phyloP scores from a whole-genome alignment of 306 rosid genomes.

The Medicago ruthenica region DNA sequence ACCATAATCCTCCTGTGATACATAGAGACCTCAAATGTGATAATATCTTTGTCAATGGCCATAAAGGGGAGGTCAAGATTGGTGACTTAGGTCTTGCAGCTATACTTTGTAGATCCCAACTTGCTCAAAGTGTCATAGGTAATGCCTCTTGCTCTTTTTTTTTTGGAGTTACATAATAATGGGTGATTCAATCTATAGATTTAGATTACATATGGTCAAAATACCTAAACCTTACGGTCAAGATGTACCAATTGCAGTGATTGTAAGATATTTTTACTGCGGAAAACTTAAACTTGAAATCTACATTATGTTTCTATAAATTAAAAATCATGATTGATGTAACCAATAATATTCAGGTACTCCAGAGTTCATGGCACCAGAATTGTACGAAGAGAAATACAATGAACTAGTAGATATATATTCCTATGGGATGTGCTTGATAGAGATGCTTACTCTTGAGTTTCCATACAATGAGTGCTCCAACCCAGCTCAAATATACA shows the following conservation, averaged over 20 bases:
- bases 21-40: constrained; percentile 95
- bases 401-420: constrained; percentile 83
- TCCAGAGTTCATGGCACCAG: constrained; percentile 99
- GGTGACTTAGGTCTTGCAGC: constrained; percentile 95
- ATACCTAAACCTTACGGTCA: neutral
- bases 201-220: neutral
- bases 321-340: neutral
- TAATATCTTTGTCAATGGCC: constrained; percentile 89
- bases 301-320: neutral
- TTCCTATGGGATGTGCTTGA: constrained; percentile 91
- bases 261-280: neutral
- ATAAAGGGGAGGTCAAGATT: constrained; percentile 82
- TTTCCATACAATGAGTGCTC: constrained; percentile 86
- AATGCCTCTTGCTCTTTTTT: constrained; percentile 29
- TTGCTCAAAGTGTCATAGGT: constrained; percentile 91
- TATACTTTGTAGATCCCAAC: constrained; percentile 69
- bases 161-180: neutral
- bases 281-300: neutral
- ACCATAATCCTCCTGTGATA: constrained; percentile 76
- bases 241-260: neutral
- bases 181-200: neutral
- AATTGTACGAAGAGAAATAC: constrained; percentile 85
- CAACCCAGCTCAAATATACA: constrained; percentile 97
- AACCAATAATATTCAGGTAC: constrained; percentile 63
- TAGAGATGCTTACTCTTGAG: constrained; percentile 87